Conservation (phyloP, 1,284 basidiomycete species). For the Amylostereum chailletii region DNA sequence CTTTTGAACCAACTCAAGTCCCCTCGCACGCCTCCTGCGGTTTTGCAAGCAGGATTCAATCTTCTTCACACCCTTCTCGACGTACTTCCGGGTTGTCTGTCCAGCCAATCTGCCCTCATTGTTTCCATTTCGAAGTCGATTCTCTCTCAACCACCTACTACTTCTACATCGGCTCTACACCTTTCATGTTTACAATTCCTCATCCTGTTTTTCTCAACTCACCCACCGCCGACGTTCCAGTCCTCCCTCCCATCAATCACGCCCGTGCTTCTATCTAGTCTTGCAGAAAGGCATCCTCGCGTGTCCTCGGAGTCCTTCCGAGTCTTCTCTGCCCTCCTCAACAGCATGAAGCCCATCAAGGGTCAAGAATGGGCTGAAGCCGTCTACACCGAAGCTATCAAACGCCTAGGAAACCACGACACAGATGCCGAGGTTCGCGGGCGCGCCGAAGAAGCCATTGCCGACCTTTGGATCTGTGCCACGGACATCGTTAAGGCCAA, state of each 20-base stretch:
- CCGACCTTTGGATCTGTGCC: constrained; percentile 81
- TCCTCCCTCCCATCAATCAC: constrained; percentile 58
- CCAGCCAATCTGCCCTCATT: constrained; percentile 59
- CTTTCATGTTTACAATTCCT: constrained; percentile 82
- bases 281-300: constrained; percentile 68
- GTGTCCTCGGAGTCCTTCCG: constrained; percentile 80
- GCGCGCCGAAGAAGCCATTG: constrained; percentile 77
- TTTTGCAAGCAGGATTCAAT: constrained; percentile 79
- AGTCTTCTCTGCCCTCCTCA: constrained; percentile 64
- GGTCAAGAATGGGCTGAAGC: constrained; percentile 51
- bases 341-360: constrained; percentile 53
- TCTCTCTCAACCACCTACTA: constrained; percentile 53
- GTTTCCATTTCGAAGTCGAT: constrained; percentile 55
- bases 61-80: constrained; percentile 71
- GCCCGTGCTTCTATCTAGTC: constrained; percentile 65
- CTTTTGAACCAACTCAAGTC: constrained; percentile 80
- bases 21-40: constrained; percentile 69
- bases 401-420: constrained; percentile 68
- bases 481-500: constrained; percentile 61
- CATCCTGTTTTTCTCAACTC: constrained; percentile 74
- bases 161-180: constrained; percentile 67
- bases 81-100: constrained; percentile 79
- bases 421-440: constrained; percentile 89
- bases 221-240: constrained; percentile 61
- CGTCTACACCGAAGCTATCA: constrained; percentile 70